Percentiles rank a stretch among this genome's conserved stretches.
phyloP scores from a whole-genome alignment of 176 grass and related monocot species.

The Avena eriantha region DNA sequence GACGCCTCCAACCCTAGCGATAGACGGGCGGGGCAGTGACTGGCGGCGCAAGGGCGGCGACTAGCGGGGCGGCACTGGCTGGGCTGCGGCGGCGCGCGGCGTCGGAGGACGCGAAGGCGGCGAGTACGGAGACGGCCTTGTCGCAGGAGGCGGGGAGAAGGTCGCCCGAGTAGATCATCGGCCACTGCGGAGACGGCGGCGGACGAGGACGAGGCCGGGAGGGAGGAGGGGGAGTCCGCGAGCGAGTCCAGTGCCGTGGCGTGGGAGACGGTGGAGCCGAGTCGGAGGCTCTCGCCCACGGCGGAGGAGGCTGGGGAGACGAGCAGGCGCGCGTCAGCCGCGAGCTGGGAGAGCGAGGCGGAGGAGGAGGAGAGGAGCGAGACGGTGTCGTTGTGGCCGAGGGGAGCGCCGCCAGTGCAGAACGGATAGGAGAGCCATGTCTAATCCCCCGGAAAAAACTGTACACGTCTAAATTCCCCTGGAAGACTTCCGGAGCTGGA shows the following conservation, averaged over 20 bases:
- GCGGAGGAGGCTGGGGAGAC: not conserved
- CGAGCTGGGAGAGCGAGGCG: conserved; percentile 42
- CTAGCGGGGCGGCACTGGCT: no score
- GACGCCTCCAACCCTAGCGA: no score
- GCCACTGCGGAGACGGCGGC: conserved; percentile 28
- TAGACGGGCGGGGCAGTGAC: no score
- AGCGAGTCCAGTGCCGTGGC: conserved; percentile 54
- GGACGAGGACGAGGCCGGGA: not conserved
- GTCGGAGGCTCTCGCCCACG: conserved; percentile 26
- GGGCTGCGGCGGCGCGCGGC: no score
- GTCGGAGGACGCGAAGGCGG: conserved; percentile 46
- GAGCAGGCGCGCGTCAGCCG: conserved; percentile 57
- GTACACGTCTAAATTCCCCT: no score
- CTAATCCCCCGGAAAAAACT: no score
- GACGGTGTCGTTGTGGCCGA: conserved; percentile 65
- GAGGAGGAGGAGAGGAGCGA: conserved; percentile 64
- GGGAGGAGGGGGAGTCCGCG: not conserved
- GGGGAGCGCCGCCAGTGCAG: conserved; percentile 9
- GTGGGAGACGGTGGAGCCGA: conserved; percentile 51
- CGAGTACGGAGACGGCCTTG: conserved; percentile 34
- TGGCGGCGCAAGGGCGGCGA: no score
- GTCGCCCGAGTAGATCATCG: no score
- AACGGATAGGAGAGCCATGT: conserved; percentile 43
- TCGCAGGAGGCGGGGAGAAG: no score
- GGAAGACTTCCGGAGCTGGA: no score